Evolutionary conservation across 2,329 filamentous ascomycete species (phyloP).

Genomic region (Alternaria sp.): DNA sequence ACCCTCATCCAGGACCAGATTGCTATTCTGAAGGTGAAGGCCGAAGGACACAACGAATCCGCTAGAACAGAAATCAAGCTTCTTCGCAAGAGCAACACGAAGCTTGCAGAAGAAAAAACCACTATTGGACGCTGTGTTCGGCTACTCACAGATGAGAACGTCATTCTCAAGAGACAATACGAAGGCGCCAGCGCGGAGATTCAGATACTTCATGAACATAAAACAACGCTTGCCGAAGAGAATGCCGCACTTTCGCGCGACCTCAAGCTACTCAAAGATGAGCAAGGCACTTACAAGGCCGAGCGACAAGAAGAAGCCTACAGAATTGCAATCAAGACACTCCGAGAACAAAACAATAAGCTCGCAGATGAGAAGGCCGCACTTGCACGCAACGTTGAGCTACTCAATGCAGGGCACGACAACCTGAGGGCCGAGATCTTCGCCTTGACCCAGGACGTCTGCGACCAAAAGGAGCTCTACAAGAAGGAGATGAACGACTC

Average conservation of each 20-base stretch:
- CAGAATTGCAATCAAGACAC: not conserved
- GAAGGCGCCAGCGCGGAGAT: not conserved
- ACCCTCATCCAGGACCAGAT: not conserved
- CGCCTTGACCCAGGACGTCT: not conserved
- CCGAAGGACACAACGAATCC: not conserved
- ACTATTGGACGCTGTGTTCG: not conserved
- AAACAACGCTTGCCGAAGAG: not conserved
- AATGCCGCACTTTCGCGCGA: not conserved
- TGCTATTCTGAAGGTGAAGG: conserved; percentile 3
- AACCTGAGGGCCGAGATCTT: not conserved
- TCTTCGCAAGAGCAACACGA: conserved; percentile 3
- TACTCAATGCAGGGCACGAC: not conserved
- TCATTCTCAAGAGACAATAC: not conserved
- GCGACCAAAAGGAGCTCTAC: not conserved
- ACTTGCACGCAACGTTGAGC: not conserved
- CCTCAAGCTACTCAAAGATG: not conserved
- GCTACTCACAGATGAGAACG: not conserved
- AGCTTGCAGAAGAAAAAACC: not conserved
- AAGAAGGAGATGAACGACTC: not conserved
- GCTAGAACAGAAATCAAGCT: conserved; percentile 7
- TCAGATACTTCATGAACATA: conserved; percentile 1
- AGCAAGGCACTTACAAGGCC: not conserved
- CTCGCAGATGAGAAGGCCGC: not conserved
- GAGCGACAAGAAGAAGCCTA: not conserved
- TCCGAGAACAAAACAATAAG: not conserved